Evolutionary conservation across 768 basidiomycete species (phyloP).

Genomic region (Psilocybe azurescens): DNA sequence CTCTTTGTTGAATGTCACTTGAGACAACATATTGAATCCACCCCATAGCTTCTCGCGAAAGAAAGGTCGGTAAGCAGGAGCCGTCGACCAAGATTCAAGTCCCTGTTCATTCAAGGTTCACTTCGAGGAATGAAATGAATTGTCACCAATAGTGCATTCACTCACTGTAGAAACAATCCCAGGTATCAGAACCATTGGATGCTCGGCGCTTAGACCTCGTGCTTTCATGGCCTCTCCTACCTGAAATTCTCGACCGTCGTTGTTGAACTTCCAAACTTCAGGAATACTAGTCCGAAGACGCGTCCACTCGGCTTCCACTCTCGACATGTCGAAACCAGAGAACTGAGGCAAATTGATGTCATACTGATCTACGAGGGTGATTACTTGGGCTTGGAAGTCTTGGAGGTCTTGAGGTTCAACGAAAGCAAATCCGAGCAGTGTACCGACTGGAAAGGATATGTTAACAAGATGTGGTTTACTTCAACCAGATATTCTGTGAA

Average conservation of each 20-base stretch:
- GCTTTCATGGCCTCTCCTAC: constrained; percentile 73
- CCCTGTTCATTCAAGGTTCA: constrained; percentile 46
- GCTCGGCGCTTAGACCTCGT: constrained; percentile 67
- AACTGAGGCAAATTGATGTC: constrained; percentile 69
- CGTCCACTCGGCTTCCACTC: constrained; percentile 75
- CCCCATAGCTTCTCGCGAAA: constrained; percentile 92
- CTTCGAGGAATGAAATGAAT: neutral
- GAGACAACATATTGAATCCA: constrained; percentile 82
- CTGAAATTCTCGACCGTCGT: constrained; percentile 81
- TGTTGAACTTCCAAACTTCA: constrained; percentile 82
- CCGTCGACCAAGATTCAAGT: constrained; percentile 93
- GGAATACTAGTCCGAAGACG: constrained; percentile 71
- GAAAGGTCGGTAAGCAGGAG: constrained; percentile 82
- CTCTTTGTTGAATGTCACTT: constrained; percentile 82
- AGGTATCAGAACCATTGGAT: constrained; percentile 87
- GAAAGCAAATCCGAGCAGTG: constrained; percentile 64
- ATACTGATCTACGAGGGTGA: constrained; percentile 71
- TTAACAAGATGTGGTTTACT: neutral
- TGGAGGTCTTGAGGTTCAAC: constrained; percentile 71
- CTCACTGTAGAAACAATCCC: constrained; percentile 88
- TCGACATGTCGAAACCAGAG: constrained; percentile 69
- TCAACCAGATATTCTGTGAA: neutral
- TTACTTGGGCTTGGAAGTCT: constrained; percentile 70
- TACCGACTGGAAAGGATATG: constrained; percentile 56
- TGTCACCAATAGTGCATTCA: constrained; percentile 3